A percentile compares a stretch with the other conserved stretches of the same genome.
phyloP scores from a whole-genome alignment of 441 rosid species.

The Adansonia gregorii region DNA sequence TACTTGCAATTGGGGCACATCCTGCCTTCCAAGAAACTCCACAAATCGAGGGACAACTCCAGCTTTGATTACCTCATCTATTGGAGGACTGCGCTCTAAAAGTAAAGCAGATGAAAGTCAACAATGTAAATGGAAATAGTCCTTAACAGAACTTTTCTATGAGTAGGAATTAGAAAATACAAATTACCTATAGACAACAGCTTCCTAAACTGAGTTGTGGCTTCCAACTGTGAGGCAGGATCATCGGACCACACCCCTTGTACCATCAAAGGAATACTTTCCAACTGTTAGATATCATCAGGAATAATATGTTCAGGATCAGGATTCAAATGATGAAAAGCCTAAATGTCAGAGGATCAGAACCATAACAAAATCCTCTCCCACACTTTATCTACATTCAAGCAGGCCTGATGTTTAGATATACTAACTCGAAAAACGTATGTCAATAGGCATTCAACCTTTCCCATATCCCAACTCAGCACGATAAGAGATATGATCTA shows the following conservation, averaged over 20 bases:
- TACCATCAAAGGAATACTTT: conserved; percentile 67
- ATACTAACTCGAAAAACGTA: background rate
- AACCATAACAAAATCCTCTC: background rate
- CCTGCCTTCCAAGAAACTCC: conserved; percentile 67
- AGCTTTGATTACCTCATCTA: conserved; percentile 71
- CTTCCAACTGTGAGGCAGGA: conserved; percentile 43
- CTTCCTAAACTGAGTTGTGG: conserved; percentile 70
- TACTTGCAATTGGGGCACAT: conserved; percentile 70
- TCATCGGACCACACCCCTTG: conserved; percentile 60
- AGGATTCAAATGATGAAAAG: conserved; percentile 12
- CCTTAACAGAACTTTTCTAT: background rate
- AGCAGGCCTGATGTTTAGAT: background rate
- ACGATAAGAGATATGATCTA: background rate
- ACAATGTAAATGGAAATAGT: background rate
- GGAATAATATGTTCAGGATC: conserved; percentile 15
- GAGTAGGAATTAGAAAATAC: conserved; percentile 13
- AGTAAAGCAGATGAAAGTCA: conserved; percentile 27
- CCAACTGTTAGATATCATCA: conserved; percentile 52
- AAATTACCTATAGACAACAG: conserved; percentile 59
- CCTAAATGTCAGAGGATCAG: background rate
- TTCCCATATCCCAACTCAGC: background rate
- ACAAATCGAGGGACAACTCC: conserved; percentile 75
- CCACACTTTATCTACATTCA: background rate
- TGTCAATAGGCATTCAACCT: background rate
- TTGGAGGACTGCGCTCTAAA: conserved; percentile 74